Percentiles rank a stretch among this genome's conserved stretches.
phyloP scores from a whole-genome alignment of 345 rosid genomes.

The Acer yangbiense region DNA sequence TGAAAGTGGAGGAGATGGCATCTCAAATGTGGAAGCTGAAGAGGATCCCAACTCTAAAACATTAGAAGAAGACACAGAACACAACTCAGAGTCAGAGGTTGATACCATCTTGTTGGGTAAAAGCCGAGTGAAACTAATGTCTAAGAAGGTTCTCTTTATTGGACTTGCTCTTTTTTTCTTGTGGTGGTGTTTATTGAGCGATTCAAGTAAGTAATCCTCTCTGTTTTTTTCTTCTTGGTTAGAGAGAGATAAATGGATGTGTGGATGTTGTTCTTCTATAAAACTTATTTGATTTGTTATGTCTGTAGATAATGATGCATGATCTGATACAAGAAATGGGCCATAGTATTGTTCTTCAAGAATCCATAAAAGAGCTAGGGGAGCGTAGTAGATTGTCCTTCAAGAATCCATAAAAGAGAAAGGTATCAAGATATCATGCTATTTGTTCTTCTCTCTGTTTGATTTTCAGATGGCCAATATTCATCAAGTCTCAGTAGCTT shows the following conservation, averaged over 20 bases:
- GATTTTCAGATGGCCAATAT: too few relatives aligned
- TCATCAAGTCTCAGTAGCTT: too few relatives aligned
- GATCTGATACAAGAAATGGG: too few relatives aligned
- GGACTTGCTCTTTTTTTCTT: constrained; percentile 10
- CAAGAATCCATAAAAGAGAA: too few relatives aligned
- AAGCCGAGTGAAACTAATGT: background rate
- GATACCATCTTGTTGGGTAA: background rate
- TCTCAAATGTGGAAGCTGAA: background rate
- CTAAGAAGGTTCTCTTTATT: background rate
- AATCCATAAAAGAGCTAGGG: too few relatives aligned
- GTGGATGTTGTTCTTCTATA: background rate
- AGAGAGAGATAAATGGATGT: background rate
- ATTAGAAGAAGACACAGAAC: background rate
- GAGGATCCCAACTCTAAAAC: background rate
- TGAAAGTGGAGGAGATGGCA: background rate
- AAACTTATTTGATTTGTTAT: too few relatives aligned
- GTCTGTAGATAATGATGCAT: too few relatives aligned
- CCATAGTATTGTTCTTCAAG: too few relatives aligned
- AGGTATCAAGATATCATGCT: too few relatives aligned
- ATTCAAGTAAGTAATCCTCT: background rate
- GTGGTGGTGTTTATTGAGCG: constrained; percentile 8
- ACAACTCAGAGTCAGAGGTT: background rate
- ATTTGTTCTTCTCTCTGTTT: too few relatives aligned
- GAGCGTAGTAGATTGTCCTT: too few relatives aligned
- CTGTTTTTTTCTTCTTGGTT: background rate